phyloP scores from a whole-genome alignment of 331 rosid genomes.

The Malus hybrid region DNA sequence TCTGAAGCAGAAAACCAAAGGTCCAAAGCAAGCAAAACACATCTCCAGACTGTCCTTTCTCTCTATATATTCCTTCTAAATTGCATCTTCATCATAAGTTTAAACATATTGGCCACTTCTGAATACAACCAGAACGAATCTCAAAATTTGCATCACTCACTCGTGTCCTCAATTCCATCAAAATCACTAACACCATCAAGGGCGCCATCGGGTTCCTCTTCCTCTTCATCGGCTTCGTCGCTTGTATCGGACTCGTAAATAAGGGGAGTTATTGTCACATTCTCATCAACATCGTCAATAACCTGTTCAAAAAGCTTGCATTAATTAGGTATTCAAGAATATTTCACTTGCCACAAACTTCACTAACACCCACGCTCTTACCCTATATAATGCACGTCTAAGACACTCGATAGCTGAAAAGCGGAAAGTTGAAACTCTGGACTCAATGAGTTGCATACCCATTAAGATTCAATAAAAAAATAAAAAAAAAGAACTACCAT shows the following conservation, averaged over 20 bases:
- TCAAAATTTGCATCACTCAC: slow-evolving; percentile 24
- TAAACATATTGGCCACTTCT: background rate
- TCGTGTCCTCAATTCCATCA: slow-evolving; percentile 47
- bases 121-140: background rate
- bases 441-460: too few relatives aligned
- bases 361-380: slow-evolving; percentile 20
- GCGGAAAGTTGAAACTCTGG: too few relatives aligned
- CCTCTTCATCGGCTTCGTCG: slow-evolving; percentile 43
- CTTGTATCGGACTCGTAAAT: slow-evolving; percentile 56
- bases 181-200: slow-evolving; percentile 35
- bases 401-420: background rate
- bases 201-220: slow-evolving; percentile 21
- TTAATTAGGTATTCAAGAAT: background rate
- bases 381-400: slow-evolving; percentile 51
- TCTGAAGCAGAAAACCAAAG: background rate
- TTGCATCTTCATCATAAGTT: too few relatives aligned
- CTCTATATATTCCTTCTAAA: too few relatives aligned
- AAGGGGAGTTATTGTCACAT: slow-evolving; percentile 26
- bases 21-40: background rate
- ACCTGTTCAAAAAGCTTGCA: slow-evolving; percentile 28
- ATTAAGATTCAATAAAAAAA: background rate
- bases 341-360: background rate
- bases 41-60: too few relatives aligned
- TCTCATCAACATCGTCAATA: slow-evolving; percentile 41
- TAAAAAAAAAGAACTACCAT: background rate